Base-by-base conservation (phyloP, 1,284 basidiomycete genomes). In the Pseudozyma pruni region DNA sequence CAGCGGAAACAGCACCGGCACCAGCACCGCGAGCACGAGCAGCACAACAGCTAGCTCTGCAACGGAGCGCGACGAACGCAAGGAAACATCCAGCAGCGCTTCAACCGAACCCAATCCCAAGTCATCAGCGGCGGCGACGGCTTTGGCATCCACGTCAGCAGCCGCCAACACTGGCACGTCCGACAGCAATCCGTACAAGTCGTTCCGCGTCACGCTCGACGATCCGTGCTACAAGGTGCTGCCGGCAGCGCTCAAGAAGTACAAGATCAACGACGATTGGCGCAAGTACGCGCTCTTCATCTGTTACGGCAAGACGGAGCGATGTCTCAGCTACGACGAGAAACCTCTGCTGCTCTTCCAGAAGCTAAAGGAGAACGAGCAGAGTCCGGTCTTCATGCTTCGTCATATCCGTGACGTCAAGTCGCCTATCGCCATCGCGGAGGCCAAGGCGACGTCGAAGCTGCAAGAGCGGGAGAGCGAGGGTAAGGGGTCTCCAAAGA, bases 221-320 rank as follows among this genome's bases (percentile, higher is more conserved):
- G 96, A 98, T 83, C 95, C 96, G 0, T 96, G 94, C 53, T 95
- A 92, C 90, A 97, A 96, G 80, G 95, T 99, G 16, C 85, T 99
- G 16, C 95, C 96, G 0, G 94, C 95, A 0, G 96, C 96, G 16
- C 86, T 99, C 70, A 97, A 97, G 85, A 98, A 98, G 84, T 99
- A 98, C 84, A 93, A 93, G 82, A 98, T 98, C 84, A 94, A 94
- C 80, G 96, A 98, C 76, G 94, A 94, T 83, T 98, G 95, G 94
- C 90, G 93, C 85, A 91, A 93, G 79, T 98, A 98, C 85, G 96
- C 95, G 22, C 90, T 99, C 88, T 98, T 99, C 84, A 98, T 98
- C 72, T 98, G 94, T 79, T 97, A 94, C 83, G 94, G 93, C 14
- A 90, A 90, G 61, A 87, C 68, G 4, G 96, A 99, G 82, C 89